These are phyloP conservation scores for Pistacia vera DNA, from an alignment of 345 rosid species.

Conservation along the genomic window DNA sequence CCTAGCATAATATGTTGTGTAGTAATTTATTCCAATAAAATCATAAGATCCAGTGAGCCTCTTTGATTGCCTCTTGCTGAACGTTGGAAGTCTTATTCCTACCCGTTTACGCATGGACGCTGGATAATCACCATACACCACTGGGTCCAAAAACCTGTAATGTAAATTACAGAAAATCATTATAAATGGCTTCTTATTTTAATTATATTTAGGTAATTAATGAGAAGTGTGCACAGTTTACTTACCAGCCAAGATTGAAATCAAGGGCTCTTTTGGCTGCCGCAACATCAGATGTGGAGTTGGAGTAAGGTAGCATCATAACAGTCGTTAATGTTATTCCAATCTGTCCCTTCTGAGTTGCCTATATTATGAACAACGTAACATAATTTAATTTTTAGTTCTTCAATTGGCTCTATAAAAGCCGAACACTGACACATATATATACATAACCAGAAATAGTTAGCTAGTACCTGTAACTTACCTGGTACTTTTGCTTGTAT, in stretches of 20 bases:
- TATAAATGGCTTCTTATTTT: not conserved
- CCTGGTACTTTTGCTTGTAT: conserved; percentile 34
- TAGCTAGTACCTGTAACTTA: not conserved
- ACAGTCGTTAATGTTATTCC: conserved; percentile 26
- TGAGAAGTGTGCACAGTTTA: not conserved
- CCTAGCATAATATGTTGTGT: conserved; percentile 41
- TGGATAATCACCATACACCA: conserved; percentile 62
- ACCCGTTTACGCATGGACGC: conserved; percentile 40
- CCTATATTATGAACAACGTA: conserved; percentile 7
- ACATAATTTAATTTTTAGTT: no score
- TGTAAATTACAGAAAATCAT: not conserved
- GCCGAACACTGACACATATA: no score
- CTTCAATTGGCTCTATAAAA: no score
- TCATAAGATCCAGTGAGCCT: conserved; percentile 51
- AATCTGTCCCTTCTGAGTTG: conserved; percentile 37
- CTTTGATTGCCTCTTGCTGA: conserved; percentile 41
- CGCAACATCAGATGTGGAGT: conserved; percentile 10
- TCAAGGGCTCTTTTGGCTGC: conserved; percentile 19
- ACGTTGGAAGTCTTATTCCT: conserved; percentile 55
- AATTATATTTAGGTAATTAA: no score
- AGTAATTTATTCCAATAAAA: conserved; percentile 58
- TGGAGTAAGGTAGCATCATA: conserved; percentile 33
- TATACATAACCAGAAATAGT: no score
- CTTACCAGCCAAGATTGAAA: conserved; percentile 26
- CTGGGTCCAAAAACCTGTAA: conserved; percentile 31